Percentiles rank a stretch among this genome's conserved stretches.
Evolutionary conservation across 257 asterid species (phyloP).

Genomic region (Jacaranda copaia): DNA sequence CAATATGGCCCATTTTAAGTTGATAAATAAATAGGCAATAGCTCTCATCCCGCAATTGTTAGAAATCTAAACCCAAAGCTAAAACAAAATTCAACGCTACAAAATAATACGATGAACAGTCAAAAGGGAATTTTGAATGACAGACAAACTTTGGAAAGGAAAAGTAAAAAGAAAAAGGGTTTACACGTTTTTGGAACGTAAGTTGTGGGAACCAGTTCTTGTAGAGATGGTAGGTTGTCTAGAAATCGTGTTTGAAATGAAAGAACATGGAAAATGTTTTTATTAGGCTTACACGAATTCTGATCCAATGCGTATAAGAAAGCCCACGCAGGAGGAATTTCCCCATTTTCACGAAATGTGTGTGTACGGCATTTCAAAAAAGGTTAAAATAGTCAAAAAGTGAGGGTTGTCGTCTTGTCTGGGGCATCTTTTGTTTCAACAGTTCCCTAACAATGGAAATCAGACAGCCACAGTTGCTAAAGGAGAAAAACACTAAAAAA

Average conservation of each 20-base stretch:
- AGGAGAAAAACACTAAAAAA: no score
- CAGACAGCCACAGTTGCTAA: not conserved
- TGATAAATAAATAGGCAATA: no score
- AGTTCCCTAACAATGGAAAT: not conserved
- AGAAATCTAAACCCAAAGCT: no score
- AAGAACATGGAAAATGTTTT: not conserved
- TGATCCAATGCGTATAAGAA: no score
- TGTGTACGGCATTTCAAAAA: not conserved
- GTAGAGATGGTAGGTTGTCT: not conserved
- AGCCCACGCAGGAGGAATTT: not conserved
- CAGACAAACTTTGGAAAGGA: no score
- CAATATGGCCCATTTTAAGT: no score
- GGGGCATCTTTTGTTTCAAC: not conserved
- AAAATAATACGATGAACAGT: no score
- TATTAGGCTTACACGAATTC: not conserved
- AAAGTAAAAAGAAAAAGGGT: no score
- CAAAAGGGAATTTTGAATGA: no score
- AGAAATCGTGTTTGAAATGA: not conserved
- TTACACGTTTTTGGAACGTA: not conserved
- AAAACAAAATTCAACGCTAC: no score
- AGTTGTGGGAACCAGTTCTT: not conserved
- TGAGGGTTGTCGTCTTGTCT: not conserved
- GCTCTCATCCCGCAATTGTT: no score
- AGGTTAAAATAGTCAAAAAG: not conserved
- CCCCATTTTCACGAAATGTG: not conserved